Conservation (phyloP, 495 filamentous ascomycete species). For the Eremomyces bilateralis region DNA sequence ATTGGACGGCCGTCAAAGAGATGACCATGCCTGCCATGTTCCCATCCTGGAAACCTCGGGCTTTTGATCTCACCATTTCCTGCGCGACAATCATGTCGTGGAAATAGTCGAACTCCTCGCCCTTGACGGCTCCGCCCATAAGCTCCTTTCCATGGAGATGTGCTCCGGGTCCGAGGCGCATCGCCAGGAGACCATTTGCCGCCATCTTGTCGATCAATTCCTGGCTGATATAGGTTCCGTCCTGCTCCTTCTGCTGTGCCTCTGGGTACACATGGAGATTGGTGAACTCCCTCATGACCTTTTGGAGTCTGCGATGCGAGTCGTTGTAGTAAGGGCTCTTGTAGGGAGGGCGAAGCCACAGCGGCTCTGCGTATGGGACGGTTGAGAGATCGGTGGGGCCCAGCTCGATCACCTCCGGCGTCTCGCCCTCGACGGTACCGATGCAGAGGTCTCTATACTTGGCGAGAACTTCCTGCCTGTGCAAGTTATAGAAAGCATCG, state of each 20-base stretch:
- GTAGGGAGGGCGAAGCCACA: conserved; percentile 62
- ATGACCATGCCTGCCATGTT: conserved; percentile 67
- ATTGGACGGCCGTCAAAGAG: conserved; percentile 57
- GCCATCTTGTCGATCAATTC: conserved; percentile 62
- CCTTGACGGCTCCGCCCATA: conserved; percentile 46
- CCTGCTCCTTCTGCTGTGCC: conserved; percentile 55
- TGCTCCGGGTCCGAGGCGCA: conserved; percentile 68
- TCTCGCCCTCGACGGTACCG: conserved; percentile 53
- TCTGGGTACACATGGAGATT: conserved; percentile 50
- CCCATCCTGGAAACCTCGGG: conserved; percentile 30
- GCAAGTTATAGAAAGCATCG: conserved; percentile 77
- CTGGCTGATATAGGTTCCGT: conserved; percentile 54
- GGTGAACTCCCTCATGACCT: conserved; percentile 51
- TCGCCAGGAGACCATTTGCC: conserved; percentile 48
- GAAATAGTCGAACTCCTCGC: conserved; percentile 73
- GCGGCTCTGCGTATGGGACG: conserved; percentile 62
- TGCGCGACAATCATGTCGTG: conserved; percentile 61
- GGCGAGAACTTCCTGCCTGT: conserved; percentile 69
- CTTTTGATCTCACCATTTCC: conserved; percentile 44
- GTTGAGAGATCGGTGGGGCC: conserved; percentile 44
- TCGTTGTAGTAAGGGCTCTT: conserved; percentile 70
- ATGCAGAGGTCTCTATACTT: conserved; percentile 59
- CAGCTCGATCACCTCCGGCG: conserved; percentile 50
- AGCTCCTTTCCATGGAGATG: conserved; percentile 51
- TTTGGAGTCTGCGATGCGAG: conserved; percentile 46